Percentiles rank a stretch among this genome's conserved stretches.
Conservation (phyloP, 331 rosid species). For the Malus hybrid region DNA sequence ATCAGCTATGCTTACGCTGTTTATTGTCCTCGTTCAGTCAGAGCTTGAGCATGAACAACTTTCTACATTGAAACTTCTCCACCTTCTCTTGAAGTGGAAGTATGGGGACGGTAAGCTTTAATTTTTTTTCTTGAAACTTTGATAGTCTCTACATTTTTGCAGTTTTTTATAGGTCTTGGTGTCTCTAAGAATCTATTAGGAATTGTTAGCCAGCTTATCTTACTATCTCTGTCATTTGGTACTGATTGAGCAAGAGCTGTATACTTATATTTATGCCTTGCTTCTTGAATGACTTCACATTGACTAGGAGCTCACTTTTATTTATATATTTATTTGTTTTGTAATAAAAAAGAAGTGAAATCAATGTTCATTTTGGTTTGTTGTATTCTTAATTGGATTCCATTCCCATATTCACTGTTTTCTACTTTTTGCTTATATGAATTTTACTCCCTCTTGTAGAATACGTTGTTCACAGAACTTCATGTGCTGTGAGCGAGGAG, state of each 20-base stretch:
- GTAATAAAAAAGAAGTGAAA: not conserved
- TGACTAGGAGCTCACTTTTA: not conserved
- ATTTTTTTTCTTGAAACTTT: not conserved
- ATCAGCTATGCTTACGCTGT: slow-evolving; percentile 42
- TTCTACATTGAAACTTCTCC: slow-evolving; percentile 52
- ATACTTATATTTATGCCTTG: not conserved
- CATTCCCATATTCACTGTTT: not conserved
- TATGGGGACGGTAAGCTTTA: slow-evolving; percentile 49
- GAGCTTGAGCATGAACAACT: slow-evolving; percentile 89
- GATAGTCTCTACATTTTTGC: not conserved
- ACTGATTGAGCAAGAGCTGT: not conserved
- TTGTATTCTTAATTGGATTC: not conserved
- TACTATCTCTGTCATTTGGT: not conserved
- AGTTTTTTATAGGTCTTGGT: not conserved
- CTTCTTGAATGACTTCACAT: not conserved
- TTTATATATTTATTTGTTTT: not conserved
- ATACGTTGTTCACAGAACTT: slow-evolving; percentile 23
- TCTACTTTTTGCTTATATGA: slow-evolving; percentile 2
- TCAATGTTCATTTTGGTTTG: not conserved
- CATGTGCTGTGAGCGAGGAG: slow-evolving; percentile 54
- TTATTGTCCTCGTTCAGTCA: slow-evolving; percentile 51
- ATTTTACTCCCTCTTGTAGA: slow-evolving; percentile 32
- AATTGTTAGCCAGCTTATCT: not conserved
- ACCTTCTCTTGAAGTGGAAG: slow-evolving; percentile 68
- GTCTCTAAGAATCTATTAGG: not conserved